phyloP scores from a whole-genome alignment of 805 yeast genomes.

The Millerago galiae region DNA sequence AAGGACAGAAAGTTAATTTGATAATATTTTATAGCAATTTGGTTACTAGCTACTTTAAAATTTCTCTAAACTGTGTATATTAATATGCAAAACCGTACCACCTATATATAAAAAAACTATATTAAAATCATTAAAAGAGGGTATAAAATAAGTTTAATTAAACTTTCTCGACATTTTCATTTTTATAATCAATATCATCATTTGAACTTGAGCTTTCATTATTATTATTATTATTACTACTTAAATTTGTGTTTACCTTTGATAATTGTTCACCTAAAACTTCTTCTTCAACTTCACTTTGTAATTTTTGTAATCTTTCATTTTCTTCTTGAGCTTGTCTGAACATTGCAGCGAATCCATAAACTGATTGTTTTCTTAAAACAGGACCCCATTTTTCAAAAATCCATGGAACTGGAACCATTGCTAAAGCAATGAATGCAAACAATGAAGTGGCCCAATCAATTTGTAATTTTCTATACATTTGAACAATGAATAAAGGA shows the following conservation, averaged over 20 bases:
- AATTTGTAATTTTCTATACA: constrained; percentile 64
- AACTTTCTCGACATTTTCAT: background rate
- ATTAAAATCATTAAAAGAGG: background rate
- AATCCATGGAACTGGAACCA: constrained; percentile 72
- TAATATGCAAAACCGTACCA: background rate
- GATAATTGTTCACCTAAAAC: constrained; percentile 3
- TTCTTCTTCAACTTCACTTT: constrained; percentile 13
- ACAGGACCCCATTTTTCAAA: constrained; percentile 52
- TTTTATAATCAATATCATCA: background rate
- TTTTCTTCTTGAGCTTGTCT: constrained; percentile 32
- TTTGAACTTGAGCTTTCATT: background rate
- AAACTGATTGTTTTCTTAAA: constrained; percentile 51
- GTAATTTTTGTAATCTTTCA: constrained; percentile 11
- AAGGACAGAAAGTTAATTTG: no score
- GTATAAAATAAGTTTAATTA: background rate
- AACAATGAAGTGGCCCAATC: constrained; percentile 77
- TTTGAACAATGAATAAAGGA: constrained; percentile 81
- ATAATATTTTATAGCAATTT: no score
- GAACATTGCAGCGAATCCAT: constrained; percentile 50
- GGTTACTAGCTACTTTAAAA: no score
- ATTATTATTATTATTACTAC: no score
- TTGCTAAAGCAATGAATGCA: constrained; percentile 56
- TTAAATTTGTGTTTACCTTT: background rate
- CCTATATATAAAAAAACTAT: background rate
- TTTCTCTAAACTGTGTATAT: no score